phyloP scores from a whole-genome alignment of 2,329 filamentous ascomycete genomes.

The Seiridium cupressi region DNA sequence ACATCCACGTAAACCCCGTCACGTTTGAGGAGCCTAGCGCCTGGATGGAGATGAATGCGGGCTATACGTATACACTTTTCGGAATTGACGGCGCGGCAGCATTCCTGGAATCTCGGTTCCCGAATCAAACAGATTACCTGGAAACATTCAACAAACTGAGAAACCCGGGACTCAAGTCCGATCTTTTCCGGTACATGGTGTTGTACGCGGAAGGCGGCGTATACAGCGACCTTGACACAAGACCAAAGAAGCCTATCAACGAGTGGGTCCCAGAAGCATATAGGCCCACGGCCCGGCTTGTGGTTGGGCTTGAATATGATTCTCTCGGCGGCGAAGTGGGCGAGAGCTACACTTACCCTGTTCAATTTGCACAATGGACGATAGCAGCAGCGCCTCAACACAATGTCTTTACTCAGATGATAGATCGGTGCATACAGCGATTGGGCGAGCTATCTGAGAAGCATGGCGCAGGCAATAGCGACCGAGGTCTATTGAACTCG shows the following conservation, averaged over 20 bases:
- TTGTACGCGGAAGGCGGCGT: constrained; percentile 11
- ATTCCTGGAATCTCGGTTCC: constrained; percentile 6
- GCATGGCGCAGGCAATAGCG: not conserved
- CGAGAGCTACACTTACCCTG: constrained; percentile 3
- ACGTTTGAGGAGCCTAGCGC: not conserved
- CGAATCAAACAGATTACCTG: constrained; percentile 1
- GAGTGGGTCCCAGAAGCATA: constrained; percentile 9
- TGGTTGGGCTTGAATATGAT: constrained; percentile 11
- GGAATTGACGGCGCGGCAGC: constrained; percentile 2
- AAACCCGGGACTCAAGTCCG: constrained; percentile 14
- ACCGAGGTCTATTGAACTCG: not conserved
- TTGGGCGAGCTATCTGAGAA: not conserved
- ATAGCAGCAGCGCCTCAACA: constrained; percentile 8
- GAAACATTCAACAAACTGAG: constrained; percentile 9
- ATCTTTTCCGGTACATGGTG: constrained; percentile 12
- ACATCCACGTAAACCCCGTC: too few species aligned
- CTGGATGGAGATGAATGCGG: constrained; percentile 11
- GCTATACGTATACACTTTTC: constrained; percentile 15
- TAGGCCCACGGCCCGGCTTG: not conserved
- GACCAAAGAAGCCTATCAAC: constrained; percentile 3
- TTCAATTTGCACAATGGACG: constrained; percentile 13
- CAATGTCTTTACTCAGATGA: constrained; percentile 2
- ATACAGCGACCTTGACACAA: constrained; percentile 11
- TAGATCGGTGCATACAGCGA: not conserved
- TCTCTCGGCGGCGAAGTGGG: not conserved